Conservation (phyloP, 1,139 yeast genomes). For the Diutina sp. region DNA sequence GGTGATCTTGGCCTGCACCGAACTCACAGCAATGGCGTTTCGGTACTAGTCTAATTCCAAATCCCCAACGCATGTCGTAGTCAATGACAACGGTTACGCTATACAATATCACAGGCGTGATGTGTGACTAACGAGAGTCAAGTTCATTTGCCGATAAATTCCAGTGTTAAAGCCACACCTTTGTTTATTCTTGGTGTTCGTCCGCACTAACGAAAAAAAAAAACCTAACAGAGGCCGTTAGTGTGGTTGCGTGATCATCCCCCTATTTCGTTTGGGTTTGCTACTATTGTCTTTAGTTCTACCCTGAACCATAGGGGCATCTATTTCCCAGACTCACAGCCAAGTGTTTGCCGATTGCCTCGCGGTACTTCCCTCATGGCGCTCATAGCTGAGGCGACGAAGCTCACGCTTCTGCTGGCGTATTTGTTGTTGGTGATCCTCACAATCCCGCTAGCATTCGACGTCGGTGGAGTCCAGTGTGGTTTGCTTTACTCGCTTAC, state of each 20-base stretch:
- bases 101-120: too few relatives aligned
- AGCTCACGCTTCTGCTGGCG: conserved; percentile 29
- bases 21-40: not conserved
- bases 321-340: not conserved
- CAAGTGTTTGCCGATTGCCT: not conserved
- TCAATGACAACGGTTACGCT: not conserved
- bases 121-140: too few relatives aligned
- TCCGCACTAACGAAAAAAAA: not conserved
- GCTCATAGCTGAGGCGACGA: conserved; percentile 1
- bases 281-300: not conserved
- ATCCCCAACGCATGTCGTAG: not conserved
- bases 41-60: not conserved
- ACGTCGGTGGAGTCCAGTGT: conserved; percentile 82
- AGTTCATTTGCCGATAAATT: too few relatives aligned
- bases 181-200: not conserved
- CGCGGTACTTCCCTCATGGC: not conserved
- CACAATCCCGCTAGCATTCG: conserved; percentile 90
- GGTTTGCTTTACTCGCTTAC: conserved; percentile 83
- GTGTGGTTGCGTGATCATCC: not conserved
- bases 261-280: not conserved
- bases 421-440: conserved; percentile 60
- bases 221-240: not conserved
- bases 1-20: not conserved
- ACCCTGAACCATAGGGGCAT: not conserved
- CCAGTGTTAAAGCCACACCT: not conserved